These are phyloP conservation scores for Nevesoporus exiguus DNA, from an alignment of 768 basidiomycete species.

Conservation along the genomic window DNA sequence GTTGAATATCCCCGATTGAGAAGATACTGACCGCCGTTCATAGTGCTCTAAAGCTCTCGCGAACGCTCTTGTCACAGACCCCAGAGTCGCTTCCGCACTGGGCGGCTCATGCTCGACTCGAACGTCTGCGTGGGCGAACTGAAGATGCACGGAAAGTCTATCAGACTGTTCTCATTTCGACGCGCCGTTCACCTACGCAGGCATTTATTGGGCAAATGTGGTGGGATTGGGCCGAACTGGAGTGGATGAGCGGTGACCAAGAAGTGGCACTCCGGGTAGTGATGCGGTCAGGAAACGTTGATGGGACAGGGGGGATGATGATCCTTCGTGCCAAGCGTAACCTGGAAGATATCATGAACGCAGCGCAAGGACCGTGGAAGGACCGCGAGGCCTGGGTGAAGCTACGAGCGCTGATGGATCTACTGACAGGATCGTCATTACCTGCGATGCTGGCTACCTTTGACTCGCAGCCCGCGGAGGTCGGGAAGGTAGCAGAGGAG, in stretches of 20 bases:
- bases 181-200: slow-evolving; percentile 35
- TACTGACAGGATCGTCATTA: slow-evolving; percentile 47
- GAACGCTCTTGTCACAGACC: slow-evolving; percentile 51
- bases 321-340: slow-evolving; percentile 62
- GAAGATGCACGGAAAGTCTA: slow-evolving; percentile 80
- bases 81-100: slow-evolving; percentile 62
- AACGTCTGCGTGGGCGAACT: slow-evolving; percentile 57
- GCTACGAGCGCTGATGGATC: slow-evolving; percentile 60
- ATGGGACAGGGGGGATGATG: slow-evolving; percentile 50
- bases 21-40: slow-evolving; percentile 9
- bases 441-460: slow-evolving; percentile 39
- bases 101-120: slow-evolving; percentile 74
- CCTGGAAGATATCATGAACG: slow-evolving; percentile 50
- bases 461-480: slow-evolving; percentile 26
- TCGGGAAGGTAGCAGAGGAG: slow-evolving; percentile 35
- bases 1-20: slow-evolving; percentile 1
- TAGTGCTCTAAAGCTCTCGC: slow-evolving; percentile 71
- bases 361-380: slow-evolving; percentile 42
- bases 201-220: slow-evolving; percentile 49
- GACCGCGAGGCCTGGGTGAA: slow-evolving; percentile 65
- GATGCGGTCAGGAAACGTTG: slow-evolving; percentile 50
- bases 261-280: slow-evolving; percentile 53
- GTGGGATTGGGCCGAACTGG: slow-evolving; percentile 86
- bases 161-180: slow-evolving; percentile 55
- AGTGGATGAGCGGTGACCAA: slow-evolving; percentile 60